phyloP scores from a whole-genome alignment of 305 asterid species.

The Fraxinus nigra region DNA sequence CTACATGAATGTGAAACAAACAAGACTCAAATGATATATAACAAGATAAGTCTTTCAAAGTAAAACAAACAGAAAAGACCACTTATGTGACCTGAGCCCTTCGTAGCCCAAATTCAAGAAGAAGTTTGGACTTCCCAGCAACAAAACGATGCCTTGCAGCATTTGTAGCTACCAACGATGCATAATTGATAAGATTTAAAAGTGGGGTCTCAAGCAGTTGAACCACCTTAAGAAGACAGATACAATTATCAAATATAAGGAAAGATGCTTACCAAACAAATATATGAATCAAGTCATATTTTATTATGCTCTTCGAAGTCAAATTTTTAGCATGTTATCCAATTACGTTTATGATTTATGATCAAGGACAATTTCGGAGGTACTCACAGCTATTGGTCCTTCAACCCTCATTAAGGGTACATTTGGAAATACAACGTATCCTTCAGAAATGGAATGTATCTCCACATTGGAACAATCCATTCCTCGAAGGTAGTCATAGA shows the following conservation, averaged over 20 bases:
- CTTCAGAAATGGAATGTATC: slow-evolving; percentile 90
- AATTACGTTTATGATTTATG: background rate
- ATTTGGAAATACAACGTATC: slow-evolving; percentile 89
- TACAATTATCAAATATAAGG: slow-evolving; percentile 22
- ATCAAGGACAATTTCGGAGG: slow-evolving; percentile 8
- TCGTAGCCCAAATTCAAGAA: slow-evolving; percentile 94
- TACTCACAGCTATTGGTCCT: slow-evolving; percentile 97
- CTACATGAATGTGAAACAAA: slow-evolving; percentile 39
- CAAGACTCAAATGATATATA: slow-evolving; percentile 12
- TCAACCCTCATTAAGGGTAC: slow-evolving; percentile 95
- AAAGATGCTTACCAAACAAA: slow-evolving; percentile 10
- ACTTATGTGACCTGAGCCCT: slow-evolving; percentile 72
- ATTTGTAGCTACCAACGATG: slow-evolving; percentile 92
- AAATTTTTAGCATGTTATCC: background rate
- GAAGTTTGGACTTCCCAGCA: slow-evolving; percentile 91
- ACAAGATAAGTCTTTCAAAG: slow-evolving; percentile 18
- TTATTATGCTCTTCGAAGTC: background rate
- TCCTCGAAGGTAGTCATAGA: slow-evolving; percentile 76
- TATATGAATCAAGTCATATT: background rate
- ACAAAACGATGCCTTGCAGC: slow-evolving; percentile 99
- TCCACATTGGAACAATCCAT: slow-evolving; percentile 87
- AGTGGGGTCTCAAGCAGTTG: slow-evolving; percentile 96
- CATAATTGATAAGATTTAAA: slow-evolving; percentile 85
- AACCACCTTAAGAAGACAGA: slow-evolving; percentile 61
- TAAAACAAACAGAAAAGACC: slow-evolving; percentile 20